phyloP scores from a whole-genome alignment of 306 rosid genomes.

The Fagus crenata region DNA sequence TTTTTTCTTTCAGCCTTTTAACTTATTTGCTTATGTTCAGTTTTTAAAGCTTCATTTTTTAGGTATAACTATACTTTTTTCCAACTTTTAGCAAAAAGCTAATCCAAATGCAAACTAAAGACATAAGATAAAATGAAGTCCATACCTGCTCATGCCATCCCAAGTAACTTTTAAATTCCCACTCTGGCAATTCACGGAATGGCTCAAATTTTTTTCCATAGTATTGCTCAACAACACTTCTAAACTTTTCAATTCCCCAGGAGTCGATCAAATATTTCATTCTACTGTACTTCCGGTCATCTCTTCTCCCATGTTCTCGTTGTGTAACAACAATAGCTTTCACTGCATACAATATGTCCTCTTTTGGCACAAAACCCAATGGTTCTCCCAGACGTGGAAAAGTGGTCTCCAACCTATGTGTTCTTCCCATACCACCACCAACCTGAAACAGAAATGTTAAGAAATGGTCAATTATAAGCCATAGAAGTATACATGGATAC shows the following conservation, averaged over 20 bases:
- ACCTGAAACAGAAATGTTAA: slow-evolving; percentile 58
- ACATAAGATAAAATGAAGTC: slow-evolving; percentile 19
- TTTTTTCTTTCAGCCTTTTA: too few relatives aligned
- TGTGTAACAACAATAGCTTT: slow-evolving; percentile 97
- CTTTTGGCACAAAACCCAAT: slow-evolving; percentile 87
- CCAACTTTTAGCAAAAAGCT: slow-evolving; percentile 3
- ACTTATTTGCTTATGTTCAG: too few relatives aligned
- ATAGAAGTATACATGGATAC: slow-evolving; percentile 18
- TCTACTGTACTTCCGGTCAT: slow-evolving; percentile 94
- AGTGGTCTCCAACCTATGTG: slow-evolving; percentile 83
- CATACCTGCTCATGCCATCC: slow-evolving; percentile 98
- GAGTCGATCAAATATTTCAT: slow-evolving; percentile 89
- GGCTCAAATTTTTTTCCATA: slow-evolving; percentile 93
- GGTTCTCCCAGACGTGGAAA: slow-evolving; percentile 91
- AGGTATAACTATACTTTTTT: too few relatives aligned
- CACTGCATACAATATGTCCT: slow-evolving; percentile 88
- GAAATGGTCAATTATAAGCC: slow-evolving; percentile 22
- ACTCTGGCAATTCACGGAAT: slow-evolving; percentile 71
- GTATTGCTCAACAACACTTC: slow-evolving; percentile 72
- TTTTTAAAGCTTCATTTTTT: too few relatives aligned
- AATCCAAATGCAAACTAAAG: not conserved
- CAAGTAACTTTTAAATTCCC: slow-evolving; percentile 90
- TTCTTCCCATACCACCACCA: slow-evolving; percentile 99
- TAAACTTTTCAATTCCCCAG: slow-evolving; percentile 96
- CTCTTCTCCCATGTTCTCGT: slow-evolving; percentile 95